A percentile compares a stretch with the other conserved stretches of the same genome.
These are phyloP conservation scores for Ramaria rubella DNA, from an alignment of 768 basidiomycete species.

Conservation along the genomic window DNA sequence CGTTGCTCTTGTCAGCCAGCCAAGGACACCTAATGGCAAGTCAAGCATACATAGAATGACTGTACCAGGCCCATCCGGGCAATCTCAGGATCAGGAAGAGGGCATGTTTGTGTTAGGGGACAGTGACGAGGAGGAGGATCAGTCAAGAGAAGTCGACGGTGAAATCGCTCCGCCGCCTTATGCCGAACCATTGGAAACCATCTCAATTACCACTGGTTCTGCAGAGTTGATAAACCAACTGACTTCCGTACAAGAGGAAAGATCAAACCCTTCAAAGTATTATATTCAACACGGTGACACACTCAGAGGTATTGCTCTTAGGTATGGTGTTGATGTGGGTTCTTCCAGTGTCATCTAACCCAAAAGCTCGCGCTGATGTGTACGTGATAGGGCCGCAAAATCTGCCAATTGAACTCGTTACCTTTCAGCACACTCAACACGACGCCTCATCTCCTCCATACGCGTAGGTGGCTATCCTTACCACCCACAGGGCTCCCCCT, in stretches of 20 bases:
- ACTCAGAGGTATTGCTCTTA: slow-evolving; percentile 56
- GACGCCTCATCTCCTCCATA: slow-evolving; percentile 70
- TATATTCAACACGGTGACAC: slow-evolving; percentile 54
- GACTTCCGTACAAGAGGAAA: slow-evolving; percentile 13
- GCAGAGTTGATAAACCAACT: not conserved
- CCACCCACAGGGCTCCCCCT: slow-evolving; percentile 34
- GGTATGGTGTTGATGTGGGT: slow-evolving; percentile 56
- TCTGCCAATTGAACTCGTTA: slow-evolving; percentile 63
- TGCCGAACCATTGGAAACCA: slow-evolving; percentile 4
- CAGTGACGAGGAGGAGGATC: slow-evolving; percentile 47
- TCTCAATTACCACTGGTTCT: not conserved
- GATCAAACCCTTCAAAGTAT: slow-evolving; percentile 31
- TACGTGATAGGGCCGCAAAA: slow-evolving; percentile 42
- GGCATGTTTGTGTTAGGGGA: slow-evolving; percentile 63
- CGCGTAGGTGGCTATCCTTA: slow-evolving; percentile 49
- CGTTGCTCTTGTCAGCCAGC: slow-evolving; percentile 32
- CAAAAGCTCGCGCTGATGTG: not conserved
- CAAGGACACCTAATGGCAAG: slow-evolving; percentile 11
- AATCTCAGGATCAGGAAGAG: slow-evolving; percentile 39
- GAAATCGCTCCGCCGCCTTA: not conserved
- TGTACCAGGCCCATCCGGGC: slow-evolving; percentile 29
- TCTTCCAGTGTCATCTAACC: not conserved
- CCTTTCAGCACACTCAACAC: slow-evolving; percentile 59
- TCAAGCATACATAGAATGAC: slow-evolving; percentile 36
- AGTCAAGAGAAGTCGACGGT: slow-evolving; percentile 22